Evolutionary conservation across 495 filamentous ascomycete species (phyloP).

Genomic region (Neurospora intermedia): DNA sequence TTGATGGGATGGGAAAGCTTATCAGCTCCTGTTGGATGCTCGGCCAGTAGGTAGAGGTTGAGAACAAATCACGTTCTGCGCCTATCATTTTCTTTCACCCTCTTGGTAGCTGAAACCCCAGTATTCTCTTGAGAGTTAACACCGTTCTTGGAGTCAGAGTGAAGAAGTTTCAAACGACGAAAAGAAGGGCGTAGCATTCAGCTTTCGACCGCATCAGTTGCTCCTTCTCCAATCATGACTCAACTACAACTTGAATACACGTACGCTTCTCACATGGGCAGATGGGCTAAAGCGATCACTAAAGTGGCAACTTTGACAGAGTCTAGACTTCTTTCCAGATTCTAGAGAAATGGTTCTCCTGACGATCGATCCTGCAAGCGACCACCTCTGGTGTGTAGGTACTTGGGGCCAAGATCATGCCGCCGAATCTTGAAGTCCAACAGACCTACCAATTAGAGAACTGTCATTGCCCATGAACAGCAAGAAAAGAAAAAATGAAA

Average conservation of each 20-base stretch:
- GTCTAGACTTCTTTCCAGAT: background rate
- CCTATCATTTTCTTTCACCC: background rate
- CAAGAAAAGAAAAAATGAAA: background rate
- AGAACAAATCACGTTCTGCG: background rate
- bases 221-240: background rate
- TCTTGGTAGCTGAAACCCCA: background rate
- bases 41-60: background rate
- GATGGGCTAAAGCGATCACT: too few species aligned
- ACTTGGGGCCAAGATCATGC: background rate
- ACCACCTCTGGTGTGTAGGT: background rate
- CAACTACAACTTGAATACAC: background rate
- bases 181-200: background rate
- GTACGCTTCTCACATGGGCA: too few species aligned
- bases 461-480: background rate
- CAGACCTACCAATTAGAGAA: background rate
- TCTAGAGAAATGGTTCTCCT: background rate
- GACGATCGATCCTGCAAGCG: background rate
- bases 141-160: background rate
- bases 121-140: background rate
- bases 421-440: background rate
- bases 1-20: background rate
- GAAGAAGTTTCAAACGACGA: background rate
- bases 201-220: background rate
- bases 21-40: background rate
- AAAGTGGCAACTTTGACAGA: background rate